Conservation (phyloP, 371 early-diverging fungal genomes). For the Rhizopus delemar region DNA sequence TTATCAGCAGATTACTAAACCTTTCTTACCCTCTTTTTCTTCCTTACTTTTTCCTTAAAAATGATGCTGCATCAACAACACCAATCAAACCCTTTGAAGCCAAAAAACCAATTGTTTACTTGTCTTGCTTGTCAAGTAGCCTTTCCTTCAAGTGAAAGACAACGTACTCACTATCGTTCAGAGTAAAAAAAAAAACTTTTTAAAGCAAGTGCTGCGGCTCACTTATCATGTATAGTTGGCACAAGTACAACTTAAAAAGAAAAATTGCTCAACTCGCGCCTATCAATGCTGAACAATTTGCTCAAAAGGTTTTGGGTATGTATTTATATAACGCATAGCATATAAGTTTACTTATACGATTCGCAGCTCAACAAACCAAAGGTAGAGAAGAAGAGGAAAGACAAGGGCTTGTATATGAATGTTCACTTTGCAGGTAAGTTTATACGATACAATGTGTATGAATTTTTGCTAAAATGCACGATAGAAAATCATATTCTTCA, state of each 20-base stretch:
- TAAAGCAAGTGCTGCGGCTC: neutral
- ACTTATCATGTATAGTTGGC: constrained; percentile 58
- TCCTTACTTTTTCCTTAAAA: neutral
- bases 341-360: neutral
- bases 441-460: neutral
- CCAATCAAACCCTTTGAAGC: constrained; percentile 28
- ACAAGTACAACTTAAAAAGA: constrained; percentile 88
- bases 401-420: constrained; percentile 42
- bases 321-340: neutral
- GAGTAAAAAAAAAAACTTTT: constrained; percentile 49
- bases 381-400: constrained; percentile 46
- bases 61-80: constrained; percentile 5
- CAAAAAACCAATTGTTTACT: constrained; percentile 51
- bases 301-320: constrained; percentile 60
- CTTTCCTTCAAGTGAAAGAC: constrained; percentile 78
- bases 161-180: constrained; percentile 81
- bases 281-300: constrained; percentile 74
- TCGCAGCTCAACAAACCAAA: constrained; percentile 50
- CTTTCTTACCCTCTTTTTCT: neutral
- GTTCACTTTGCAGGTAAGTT: constrained; percentile 44
- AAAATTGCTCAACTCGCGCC: constrained; percentile 81
- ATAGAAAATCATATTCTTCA: constrained; percentile 67
- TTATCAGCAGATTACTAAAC: neutral
- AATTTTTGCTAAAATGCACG: neutral
- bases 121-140: constrained; percentile 84